Evolutionary conservation across 345 rosid genomes (phyloP), one percentile per base, ranked within the genome.

Genomic region (Linum tenue): DNA sequence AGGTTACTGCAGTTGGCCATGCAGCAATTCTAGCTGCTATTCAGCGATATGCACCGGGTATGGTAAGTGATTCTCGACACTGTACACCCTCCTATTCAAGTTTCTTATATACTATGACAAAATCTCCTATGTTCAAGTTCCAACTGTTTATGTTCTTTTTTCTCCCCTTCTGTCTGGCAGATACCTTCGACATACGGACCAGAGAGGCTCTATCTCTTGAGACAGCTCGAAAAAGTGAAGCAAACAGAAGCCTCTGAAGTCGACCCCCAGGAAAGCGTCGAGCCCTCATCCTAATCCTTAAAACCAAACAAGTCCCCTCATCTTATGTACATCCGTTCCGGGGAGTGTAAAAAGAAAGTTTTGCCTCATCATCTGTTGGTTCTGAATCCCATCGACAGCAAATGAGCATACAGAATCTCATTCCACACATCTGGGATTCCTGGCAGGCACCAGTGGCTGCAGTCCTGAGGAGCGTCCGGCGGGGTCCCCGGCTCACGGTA

Each of bases 1-100:
- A 94, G 99, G 96, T 90, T 39, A 94, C 99, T 73, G 96, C 99
- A 58, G 89, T 94, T 70, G 99, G 99, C 62, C 97, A 86, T 60
- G 97, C 99, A 11, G 97, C 99, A 41, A 90, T 94, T 76, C 72
- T 94, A 81, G 97, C 99, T 66, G 97, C 94, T 37, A 94, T 90
- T 66, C 99, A 90, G 78, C 83, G 91, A 86, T 86, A 94, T 70
- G 87, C 83, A 0, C 96, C 99, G 14, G 73, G 88, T 70, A 75
- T 90, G 96, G 96, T 94, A 59, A 61, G 68, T 72, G 59, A 58
- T 73, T 76, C 22, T 69, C 64, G 35, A 15, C 59, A 38, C 64
- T 56, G 55, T 48, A 65, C 55, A 4, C 39, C 59, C 58, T 58
- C 63, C 68, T 38, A 56, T 68, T 40, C 39, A 57, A 50, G 10